phyloP scores from a whole-genome alignment of 305 asterid genomes.

The Solanum hybrid region DNA sequence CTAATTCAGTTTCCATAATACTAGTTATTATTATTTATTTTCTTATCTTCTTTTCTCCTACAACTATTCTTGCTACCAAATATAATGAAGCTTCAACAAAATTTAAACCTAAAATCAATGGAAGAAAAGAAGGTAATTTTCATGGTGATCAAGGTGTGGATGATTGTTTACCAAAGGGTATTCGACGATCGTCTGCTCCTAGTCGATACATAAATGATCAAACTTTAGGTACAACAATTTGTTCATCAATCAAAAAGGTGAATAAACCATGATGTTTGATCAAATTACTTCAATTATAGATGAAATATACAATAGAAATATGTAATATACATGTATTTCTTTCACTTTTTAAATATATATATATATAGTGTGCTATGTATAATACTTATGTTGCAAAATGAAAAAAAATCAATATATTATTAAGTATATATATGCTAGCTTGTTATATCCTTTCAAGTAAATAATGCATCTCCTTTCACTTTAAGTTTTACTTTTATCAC shows the following conservation, averaged over 20 bases:
- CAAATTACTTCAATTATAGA: background rate
- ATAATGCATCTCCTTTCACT: background rate
- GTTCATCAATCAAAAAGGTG: slow-evolving; percentile 4
- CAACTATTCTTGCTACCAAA: background rate
- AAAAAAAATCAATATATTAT: too few relatives aligned
- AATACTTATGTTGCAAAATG: background rate
- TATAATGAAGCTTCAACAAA: background rate
- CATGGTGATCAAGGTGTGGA: slow-evolving; percentile 16
- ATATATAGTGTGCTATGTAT: background rate
- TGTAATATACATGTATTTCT: background rate
- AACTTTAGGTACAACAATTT: slow-evolving; percentile 12
- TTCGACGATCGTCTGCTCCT: slow-evolving; percentile 23
- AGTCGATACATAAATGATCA: slow-evolving; percentile 30
- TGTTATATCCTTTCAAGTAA: too few relatives aligned
- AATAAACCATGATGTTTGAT: slow-evolving; percentile 3
- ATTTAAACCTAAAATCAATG: slow-evolving; percentile 5
- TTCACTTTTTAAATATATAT: background rate
- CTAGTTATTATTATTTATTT: background rate
- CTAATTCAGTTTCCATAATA: background rate
- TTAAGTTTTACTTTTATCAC: background rate
- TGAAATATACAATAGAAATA: background rate
- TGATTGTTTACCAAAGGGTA: slow-evolving; percentile 34
- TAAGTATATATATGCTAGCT: background rate
- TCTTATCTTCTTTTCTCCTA: background rate
- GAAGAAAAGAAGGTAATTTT: background rate